Evolutionary conservation across 371 early-diverging fungal species (phyloP), one percentile per base, ranked within the genome.

Genomic region (Syncephalastrum monosporum): DNA sequence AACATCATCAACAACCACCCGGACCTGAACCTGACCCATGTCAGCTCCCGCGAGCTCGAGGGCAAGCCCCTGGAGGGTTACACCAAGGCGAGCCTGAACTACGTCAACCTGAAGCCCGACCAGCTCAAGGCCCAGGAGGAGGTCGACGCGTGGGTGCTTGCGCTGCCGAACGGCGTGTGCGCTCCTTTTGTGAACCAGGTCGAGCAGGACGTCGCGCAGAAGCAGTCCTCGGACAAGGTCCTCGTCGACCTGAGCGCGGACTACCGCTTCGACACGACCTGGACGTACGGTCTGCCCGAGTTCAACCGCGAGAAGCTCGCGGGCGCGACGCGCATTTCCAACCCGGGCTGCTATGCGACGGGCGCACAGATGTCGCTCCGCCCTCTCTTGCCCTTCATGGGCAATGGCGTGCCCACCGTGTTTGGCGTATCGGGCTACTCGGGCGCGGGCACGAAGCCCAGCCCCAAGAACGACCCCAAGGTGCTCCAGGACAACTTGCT

Each of bases 311-410:
- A 71, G 24, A 68, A 82, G 50, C 61, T 94, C 41, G 56, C 55
- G 8, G 75, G 74, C 4, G 78, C 86, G 24, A 84, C 69, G 15
- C 85, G 85, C 51, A 89, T 98, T 50, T 82, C 94, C 53, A 98
- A 98, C 75, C 98, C 98, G 5, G 98, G 98, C 0, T 98, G 98
- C 75, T 98, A 98, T 72, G 98, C 98, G 10, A 98, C 98, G 1
- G 97, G 95, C 25, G 83, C 92, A 16, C 98, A 98, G 78, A 71
- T 97, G 66, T 89, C 92, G 0, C 72, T 96, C 49, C 88, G 86
- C 7, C 97, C 98, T 7, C 67, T 91, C 44, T 61, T 90, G 42
- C 82, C 87, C 27, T 86, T 84, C 53, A 50, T 91, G 56, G 85
- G 83, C 17, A 46, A 72, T 5, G 65, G 74, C 5, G 69, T 77